Base-by-base conservation (phyloP, 2,329 filamentous ascomycete genomes). In the Dothidotthia symphoricarpi region DNA sequence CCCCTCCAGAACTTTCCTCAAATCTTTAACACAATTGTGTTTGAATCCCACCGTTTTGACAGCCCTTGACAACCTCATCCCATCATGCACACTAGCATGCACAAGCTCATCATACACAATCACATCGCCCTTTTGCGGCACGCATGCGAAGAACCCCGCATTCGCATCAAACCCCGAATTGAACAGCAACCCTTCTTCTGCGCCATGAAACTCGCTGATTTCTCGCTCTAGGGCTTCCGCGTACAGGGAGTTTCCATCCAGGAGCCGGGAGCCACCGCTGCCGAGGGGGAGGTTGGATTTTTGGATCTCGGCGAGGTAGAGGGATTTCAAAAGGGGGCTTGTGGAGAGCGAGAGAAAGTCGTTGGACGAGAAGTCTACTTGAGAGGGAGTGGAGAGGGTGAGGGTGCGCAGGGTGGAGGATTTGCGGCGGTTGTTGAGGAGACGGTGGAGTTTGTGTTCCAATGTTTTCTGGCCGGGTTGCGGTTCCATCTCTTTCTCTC, bases 41-140 rank as follows among this genome's bases (percentile, higher is more conserved):
- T 57, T 50, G 45, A 88, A 87, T 0, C 74, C 39, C 0, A 77
- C 32, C 11, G 49, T 69, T 24, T 53, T 63, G 1, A 53, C 64
- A 0, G 80, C 82, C 2, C 83, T 74, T 6, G 80, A 82, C 14
- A 83, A 53, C 13, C 75, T 73, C 82, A 90, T 87, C 0, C 53
- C 87, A 59, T 90, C 86, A 42, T 88, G 86, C 1, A 83, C 79
- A 50, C 84, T 89, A 0, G 87, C 87, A 54, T 93, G 87, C 11
- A 91, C 81, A 22, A 85, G 71, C 58, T 85, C 84, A 54, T 0
- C 87, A 51, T 91, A 84, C 0, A 93, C 60, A 15, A 93, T 73
- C 1, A 59, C 45, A 49, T 75, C 73, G 4, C 67, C 69, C 1
- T 51, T 51, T 43, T 75, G 73, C 13, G 73, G 72, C n/a, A 75